Evolutionary conservation across 352 stramenopile genomes (phyloP).

Genomic region (Pythium volutum): DNA sequence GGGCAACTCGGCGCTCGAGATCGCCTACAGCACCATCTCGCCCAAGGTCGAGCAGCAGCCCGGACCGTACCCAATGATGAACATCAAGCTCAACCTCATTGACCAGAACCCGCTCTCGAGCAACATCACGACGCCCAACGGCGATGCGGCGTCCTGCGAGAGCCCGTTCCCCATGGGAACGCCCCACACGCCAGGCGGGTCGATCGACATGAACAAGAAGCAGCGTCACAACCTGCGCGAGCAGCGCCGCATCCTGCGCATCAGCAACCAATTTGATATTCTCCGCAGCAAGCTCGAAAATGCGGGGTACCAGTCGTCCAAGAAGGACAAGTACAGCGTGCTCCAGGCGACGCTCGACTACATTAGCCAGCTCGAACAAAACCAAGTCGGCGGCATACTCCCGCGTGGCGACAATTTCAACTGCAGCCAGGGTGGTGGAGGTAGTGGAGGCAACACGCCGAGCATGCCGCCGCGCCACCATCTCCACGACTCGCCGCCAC

Average conservation of each 20-base stretch:
- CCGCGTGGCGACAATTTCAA: slow-evolving; percentile 13
- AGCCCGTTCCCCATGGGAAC: slow-evolving; percentile 58
- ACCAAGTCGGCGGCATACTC: slow-evolving; percentile 30
- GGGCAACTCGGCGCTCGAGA: slow-evolving; percentile 48
- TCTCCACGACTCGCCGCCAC: not conserved
- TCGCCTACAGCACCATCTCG: slow-evolving; percentile 80
- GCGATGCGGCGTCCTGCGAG: slow-evolving; percentile 60
- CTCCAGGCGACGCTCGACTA: slow-evolving; percentile 83
- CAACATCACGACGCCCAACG: slow-evolving; percentile 39
- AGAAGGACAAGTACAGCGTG: slow-evolving; percentile 87
- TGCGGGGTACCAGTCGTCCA: slow-evolving; percentile 67
- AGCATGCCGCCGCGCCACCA: slow-evolving; percentile 17
- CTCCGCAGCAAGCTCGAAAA: slow-evolving; percentile 70
- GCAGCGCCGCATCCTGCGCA: slow-evolving; percentile 75
- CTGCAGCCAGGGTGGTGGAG: not conserved
- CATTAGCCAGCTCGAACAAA: slow-evolving; percentile 69
- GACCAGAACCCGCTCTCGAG: slow-evolving; percentile 59
- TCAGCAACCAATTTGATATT: slow-evolving; percentile 85
- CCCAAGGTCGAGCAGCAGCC: slow-evolving; percentile 58
- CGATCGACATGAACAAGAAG: slow-evolving; percentile 75
- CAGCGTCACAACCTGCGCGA: slow-evolving; percentile 83
- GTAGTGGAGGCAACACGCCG: not conserved
- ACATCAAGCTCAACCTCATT: slow-evolving; percentile 85
- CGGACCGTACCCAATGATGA: slow-evolving; percentile 66
- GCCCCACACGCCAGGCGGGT: slow-evolving; percentile 48